Percentiles rank a stretch among this genome's conserved stretches.
Evolutionary conservation across 2,329 filamentous ascomycete species (phyloP).

Genomic region (Alternaria sp.): DNA sequence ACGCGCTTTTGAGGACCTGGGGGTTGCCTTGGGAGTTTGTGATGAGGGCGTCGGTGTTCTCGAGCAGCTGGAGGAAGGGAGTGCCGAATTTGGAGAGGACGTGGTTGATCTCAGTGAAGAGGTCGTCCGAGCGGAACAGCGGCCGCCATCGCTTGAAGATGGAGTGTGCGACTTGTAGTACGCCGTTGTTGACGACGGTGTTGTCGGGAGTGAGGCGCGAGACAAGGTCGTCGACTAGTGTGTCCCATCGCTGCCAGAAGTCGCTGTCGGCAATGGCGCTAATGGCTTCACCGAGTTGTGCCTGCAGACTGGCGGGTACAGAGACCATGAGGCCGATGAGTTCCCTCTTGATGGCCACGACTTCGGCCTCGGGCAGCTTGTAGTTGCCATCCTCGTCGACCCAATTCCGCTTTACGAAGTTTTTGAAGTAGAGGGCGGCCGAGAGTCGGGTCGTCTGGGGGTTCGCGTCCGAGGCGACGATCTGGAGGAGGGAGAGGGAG

Average conservation of each 20-base stretch:
- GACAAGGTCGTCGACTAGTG: constrained; percentile 91
- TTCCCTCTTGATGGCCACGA: constrained; percentile 89
- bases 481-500: constrained; percentile 83
- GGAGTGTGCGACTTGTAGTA: constrained; percentile 95
- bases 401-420: constrained; percentile 95
- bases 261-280: constrained; percentile 98
- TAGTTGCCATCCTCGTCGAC: constrained; percentile 94
- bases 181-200: constrained; percentile 86
- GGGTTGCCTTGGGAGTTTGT: constrained; percentile 78
- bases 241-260: constrained; percentile 96
- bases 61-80: constrained; percentile 81
- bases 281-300: constrained; percentile 94
- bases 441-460: constrained; percentile 82
- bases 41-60: constrained; percentile 73
- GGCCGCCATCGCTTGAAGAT: constrained; percentile 97
- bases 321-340: constrained; percentile 96
- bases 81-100: constrained; percentile 84
- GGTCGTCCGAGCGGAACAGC: constrained; percentile 87
- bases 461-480: constrained; percentile 77
- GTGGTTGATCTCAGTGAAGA: constrained; percentile 96
- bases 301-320: constrained; percentile 84
- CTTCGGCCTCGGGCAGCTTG: constrained; percentile 82
- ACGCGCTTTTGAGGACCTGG: constrained; percentile 74
- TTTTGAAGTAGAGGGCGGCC: constrained; percentile 95
- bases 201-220: constrained; percentile 83